Percentiles rank a stretch among this genome's conserved stretches.
Evolutionary conservation across 139 green algal genomes (phyloP).

Genomic region (Eudorina sp.): DNA sequence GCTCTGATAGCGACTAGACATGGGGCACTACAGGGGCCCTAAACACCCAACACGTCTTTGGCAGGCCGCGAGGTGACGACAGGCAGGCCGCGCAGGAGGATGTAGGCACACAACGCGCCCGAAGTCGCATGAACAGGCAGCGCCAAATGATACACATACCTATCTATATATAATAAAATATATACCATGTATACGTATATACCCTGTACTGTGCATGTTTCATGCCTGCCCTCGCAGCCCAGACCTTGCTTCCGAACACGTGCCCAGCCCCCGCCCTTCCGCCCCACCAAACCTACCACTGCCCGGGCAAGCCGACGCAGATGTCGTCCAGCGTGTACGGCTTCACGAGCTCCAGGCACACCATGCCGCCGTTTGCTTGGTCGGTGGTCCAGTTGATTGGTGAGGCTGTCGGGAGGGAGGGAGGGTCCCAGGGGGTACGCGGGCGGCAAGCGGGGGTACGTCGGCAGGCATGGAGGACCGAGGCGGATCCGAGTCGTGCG

Average conservation of each 20-base stretch:
- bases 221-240: neutral
- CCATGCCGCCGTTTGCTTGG: neutral
- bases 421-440: no score
- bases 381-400: neutral
- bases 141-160: no score
- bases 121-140: no score
- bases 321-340: neutral
- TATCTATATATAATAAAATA: neutral
- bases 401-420: neutral
- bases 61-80: neutral
- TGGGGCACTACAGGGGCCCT: neutral
- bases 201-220: neutral
- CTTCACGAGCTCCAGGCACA: neutral
- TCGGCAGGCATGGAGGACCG: neutral
- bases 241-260: neutral
- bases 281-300: neutral
- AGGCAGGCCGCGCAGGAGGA: neutral
- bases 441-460: neutral
- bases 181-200: neutral
- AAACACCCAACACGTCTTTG: neutral
- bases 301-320: neutral
- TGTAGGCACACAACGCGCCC: no score
- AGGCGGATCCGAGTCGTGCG: neutral
- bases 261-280: neutral
- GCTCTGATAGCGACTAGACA: no score